Percentiles rank a stretch among this genome's conserved stretches.
These are phyloP conservation scores for Areca catechu DNA, from an alignment of 176 grass and related monocot genomes.

Conservation along the genomic window DNA sequence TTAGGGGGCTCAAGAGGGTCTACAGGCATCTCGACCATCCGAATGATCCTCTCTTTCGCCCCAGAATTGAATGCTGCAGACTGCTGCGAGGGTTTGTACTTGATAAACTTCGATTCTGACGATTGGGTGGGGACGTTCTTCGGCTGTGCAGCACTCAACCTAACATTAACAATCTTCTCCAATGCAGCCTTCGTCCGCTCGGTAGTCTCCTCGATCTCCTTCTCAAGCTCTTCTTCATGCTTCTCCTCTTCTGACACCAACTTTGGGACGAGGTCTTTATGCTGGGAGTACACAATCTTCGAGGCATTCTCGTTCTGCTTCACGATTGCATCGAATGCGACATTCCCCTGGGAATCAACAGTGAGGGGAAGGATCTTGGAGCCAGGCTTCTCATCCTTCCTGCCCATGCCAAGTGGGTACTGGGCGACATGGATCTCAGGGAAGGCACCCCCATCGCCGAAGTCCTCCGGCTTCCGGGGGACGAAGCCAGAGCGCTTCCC, in stretches of 20 bases:
- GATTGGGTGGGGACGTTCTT: constrained; percentile 83
- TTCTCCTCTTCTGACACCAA: constrained; percentile 31
- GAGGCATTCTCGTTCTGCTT: constrained; percentile 91
- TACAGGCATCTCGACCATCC: constrained; percentile 64
- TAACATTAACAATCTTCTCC: constrained; percentile 89
- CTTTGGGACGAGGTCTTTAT: constrained; percentile 85
- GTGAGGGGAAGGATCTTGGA: constrained; percentile 86
- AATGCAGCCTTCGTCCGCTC: constrained; percentile 60
- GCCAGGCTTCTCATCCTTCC: constrained; percentile 75
- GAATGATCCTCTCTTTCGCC: constrained; percentile 85
- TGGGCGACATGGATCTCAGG: constrained; percentile 90
- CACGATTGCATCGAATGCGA: constrained; percentile 90
- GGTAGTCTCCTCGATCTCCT: constrained; percentile 67
- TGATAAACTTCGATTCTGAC: constrained; percentile 87
- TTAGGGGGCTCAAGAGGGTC: constrained; percentile 94
- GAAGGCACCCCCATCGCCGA: constrained; percentile 80
- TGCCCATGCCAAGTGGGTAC: constrained; percentile 84
- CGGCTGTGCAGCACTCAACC: constrained; percentile 75
- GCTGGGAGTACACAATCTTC: constrained; percentile 91
- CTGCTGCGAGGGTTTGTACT: constrained; percentile 94
- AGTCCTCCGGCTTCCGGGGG: constrained; percentile 66
- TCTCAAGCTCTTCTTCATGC: constrained; percentile 54
- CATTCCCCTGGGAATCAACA: constrained; percentile 67
- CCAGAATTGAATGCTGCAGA: constrained; percentile 93
- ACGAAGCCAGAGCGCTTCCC: constrained; percentile 70